Percentiles rank a stretch among this genome's conserved stretches.
Conservation (phyloP, 148 eudicot genomes). For the Vaccinium vitisidaea region DNA sequence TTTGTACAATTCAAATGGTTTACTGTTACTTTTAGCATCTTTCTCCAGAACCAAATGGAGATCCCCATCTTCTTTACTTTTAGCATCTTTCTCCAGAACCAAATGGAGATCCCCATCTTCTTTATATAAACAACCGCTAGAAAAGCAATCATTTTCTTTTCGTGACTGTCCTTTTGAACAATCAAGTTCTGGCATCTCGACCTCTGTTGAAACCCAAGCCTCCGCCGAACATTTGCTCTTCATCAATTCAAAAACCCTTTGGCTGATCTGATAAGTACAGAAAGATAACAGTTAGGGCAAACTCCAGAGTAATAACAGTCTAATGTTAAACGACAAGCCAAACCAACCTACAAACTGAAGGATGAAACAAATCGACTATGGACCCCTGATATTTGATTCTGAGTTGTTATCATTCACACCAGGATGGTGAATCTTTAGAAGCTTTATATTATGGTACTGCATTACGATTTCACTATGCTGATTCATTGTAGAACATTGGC, state of each 20-base stretch:
- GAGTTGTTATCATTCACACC: background rate
- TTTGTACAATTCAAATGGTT: conserved; percentile 77
- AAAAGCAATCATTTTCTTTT: conserved; percentile 24
- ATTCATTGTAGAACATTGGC: background rate
- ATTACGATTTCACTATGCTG: background rate
- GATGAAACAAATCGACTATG: background rate
- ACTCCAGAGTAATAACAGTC: background rate
- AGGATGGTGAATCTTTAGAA: background rate
- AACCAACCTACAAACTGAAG: background rate
- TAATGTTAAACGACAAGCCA: background rate
- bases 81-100: conserved; percentile 37
- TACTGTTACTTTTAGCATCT: conserved; percentile 41
- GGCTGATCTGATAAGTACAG: conserved; percentile 66
- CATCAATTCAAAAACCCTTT: conserved; percentile 78
- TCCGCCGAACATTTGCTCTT: conserved; percentile 52
- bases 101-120: conserved; percentile 24
- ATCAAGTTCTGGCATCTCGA: conserved; percentile 27
- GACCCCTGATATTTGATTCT: background rate
- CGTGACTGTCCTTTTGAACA: conserved; percentile 23
- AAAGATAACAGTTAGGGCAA: conserved; percentile 3
- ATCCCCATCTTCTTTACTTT: conserved; percentile 32
- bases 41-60: conserved; percentile 29
- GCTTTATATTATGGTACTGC: background rate
- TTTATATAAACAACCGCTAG: conserved; percentile 30
- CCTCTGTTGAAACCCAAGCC: conserved; percentile 28